Evolutionary conservation across 768 basidiomycete species (phyloP).

Genomic region (Podaxis sp.): DNA sequence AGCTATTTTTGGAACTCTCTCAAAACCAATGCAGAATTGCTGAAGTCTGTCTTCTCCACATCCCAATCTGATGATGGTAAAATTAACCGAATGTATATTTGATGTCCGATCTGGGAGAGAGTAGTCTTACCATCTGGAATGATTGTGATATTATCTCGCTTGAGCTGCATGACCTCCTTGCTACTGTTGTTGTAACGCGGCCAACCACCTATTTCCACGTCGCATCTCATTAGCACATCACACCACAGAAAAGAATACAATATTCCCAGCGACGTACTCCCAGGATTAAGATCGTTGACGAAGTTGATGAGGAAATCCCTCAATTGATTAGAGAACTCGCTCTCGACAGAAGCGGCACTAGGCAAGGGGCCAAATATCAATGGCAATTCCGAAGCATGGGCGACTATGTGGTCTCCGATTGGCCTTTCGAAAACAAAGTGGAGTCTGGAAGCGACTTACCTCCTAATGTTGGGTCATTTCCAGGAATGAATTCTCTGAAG

Average conservation of each 20-base stretch:
- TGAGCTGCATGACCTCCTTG: constrained; percentile 42
- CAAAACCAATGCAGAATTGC: constrained; percentile 34
- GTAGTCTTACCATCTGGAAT: constrained; percentile 44
- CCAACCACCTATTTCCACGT: constrained; percentile 35
- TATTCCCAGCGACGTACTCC: constrained; percentile 31
- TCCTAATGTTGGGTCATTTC: constrained; percentile 41
- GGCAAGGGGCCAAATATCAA: constrained; percentile 47
- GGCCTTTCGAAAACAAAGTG: neutral
- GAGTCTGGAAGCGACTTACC: constrained; percentile 26
- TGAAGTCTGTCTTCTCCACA: constrained; percentile 36
- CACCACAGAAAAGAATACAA: neutral
- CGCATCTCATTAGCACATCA: neutral
- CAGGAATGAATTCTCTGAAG: constrained; percentile 56
- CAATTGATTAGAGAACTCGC: constrained; percentile 41
- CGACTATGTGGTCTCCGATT: constrained; percentile 25
- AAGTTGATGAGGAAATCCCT: constrained; percentile 55
- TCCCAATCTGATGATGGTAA: constrained; percentile 31
- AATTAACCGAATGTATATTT: neutral
- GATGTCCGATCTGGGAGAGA: neutral
- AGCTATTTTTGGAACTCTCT: constrained; percentile 42
- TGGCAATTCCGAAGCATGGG: constrained; percentile 44
- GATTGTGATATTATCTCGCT: constrained; percentile 47
- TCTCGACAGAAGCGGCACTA: constrained; percentile 30
- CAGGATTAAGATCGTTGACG: constrained; percentile 50
- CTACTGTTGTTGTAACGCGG: constrained; percentile 32